These are phyloP conservation scores for Adiantum capillusveneris DNA, from an alignment of 75 land plant species.

Conservation along the genomic window DNA sequence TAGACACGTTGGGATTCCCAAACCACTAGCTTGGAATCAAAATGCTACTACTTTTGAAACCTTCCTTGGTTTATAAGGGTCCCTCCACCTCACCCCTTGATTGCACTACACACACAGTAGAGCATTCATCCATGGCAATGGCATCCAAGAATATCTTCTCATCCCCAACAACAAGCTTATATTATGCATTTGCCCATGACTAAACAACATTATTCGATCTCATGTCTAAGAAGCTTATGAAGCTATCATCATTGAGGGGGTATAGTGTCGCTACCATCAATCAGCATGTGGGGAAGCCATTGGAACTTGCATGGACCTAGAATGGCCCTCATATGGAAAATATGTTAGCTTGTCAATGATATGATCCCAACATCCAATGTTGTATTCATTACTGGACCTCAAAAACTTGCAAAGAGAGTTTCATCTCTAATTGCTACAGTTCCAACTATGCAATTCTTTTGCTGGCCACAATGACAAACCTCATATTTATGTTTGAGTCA, in stretches of 20 bases:
- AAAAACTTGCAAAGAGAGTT: conserved; percentile 61
- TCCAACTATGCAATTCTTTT: conserved; percentile 59
- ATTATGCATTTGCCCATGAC: conserved; percentile 71
- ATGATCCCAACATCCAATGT: conserved; percentile 82
- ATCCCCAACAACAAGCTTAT: conserved; percentile 17
- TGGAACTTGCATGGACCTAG: conserved; percentile 75
- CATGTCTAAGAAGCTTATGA: conserved; percentile 69
- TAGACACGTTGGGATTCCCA: conserved; percentile 66
- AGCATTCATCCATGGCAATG: conserved; percentile 61
- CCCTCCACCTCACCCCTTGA: conserved; percentile 60
- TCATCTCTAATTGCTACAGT: conserved; percentile 46
- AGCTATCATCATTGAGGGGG: conserved; percentile 74
- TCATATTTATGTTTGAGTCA: conserved; percentile 48
- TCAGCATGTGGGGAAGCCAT: conserved; percentile 53
- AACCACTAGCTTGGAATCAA: conserved; percentile 70
- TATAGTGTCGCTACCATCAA: conserved; percentile 71
- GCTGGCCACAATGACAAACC: conserved; percentile 42
- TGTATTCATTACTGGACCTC: conserved; percentile 69
- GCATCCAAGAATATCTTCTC: conserved; percentile 77
- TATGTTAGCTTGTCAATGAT: conserved; percentile 52
- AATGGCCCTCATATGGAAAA: conserved; percentile 55
- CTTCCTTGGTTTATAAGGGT: conserved; percentile 48
- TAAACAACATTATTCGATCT: conserved; percentile 60
- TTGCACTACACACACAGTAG: conserved; percentile 63
- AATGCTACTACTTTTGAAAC: conserved; percentile 44